Evolutionary conservation across 1,284 basidiomycete species (phyloP), one percentile per base, ranked within the genome.

Genomic region (Marasmius oreades): DNA sequence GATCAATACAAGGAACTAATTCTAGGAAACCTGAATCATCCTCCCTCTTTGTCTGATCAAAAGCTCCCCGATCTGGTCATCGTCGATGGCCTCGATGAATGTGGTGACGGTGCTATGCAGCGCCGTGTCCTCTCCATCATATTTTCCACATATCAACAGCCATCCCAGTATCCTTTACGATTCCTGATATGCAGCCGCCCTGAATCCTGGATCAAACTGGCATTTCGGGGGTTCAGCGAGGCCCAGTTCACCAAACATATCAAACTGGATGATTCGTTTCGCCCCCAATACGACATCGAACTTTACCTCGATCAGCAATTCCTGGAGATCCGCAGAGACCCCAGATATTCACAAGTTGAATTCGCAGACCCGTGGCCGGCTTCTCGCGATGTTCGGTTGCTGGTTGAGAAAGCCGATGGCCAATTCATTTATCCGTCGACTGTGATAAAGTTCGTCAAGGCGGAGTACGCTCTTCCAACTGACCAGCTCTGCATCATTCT

Each of bases 371-470:
- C 24, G 16, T 69, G 66, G 66, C 67, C 66, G 0, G 51, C 58
- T 1, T 20, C 52, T 0, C 54, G 56, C 5, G 58, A 57, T 31
- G 58, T 67, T 12, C 54, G 63, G 26, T 44, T 48, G 10, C 59
- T 68, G 12, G 64, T 64, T 2, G 55, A 62, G 22, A 59, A 64
- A n/a, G 58, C 66, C 5, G 58, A 57, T 7, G 66, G 67, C 1
- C 64, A 67, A 42, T 67, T 62, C 34, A 63, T 64, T 10, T 69
- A 69, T 54, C 64, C 66, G 1, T 53, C 61, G 2, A 66, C 66
- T 2, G 64, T 68, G 2, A 61, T 69, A 28, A 64, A 62, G 51
- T 69, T 64, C 51, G 58, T 69, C 39, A 61, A 62, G 23, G 59
- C 61, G 5, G 54, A 61, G 0, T 58, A 65, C 43, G 59, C 63